Evolutionary conservation across 305 asterid species (phyloP).

Genomic region (Plantago coronopus): DNA sequence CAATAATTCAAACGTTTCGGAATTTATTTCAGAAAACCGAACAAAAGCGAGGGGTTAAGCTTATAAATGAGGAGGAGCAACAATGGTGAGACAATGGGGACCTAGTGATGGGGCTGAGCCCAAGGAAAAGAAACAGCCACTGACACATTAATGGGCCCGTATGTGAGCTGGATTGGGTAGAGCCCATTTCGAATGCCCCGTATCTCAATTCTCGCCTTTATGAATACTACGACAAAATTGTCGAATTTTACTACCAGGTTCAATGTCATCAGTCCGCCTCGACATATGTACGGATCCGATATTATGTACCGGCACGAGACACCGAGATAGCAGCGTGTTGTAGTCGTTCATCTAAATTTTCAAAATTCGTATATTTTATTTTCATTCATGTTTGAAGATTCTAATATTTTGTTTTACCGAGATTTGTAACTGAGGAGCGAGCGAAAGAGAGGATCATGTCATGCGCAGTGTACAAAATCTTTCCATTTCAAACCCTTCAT

Average conservation of each 20-base stretch:
- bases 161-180: constrained; percentile 41
- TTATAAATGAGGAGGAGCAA: too few relatives aligned
- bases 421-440: too few relatives aligned
- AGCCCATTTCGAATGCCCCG: constrained; percentile 25
- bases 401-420: too few relatives aligned
- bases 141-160: constrained; percentile 31
- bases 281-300: neutral
- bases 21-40: neutral
- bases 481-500: too few relatives aligned
- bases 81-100: constrained; percentile 19
- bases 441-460: too few relatives aligned
- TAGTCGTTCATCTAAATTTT: too few relatives aligned
- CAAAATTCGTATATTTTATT: too few relatives aligned
- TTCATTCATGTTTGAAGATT: too few relatives aligned
- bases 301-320: neutral
- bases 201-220: constrained; percentile 6
- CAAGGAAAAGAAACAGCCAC: constrained; percentile 30
- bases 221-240: constrained; percentile 13
- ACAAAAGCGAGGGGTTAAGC: too few relatives aligned
- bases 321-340: too few relatives aligned
- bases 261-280: constrained; percentile 9
- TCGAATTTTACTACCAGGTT: constrained; percentile 9
- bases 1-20: too few relatives aligned
- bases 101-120: constrained; percentile 4
- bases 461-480: too few relatives aligned